Evolutionary conservation across 2,329 filamentous ascomycete genomes (phyloP).

Genomic region (Didymella keratinophila): DNA sequence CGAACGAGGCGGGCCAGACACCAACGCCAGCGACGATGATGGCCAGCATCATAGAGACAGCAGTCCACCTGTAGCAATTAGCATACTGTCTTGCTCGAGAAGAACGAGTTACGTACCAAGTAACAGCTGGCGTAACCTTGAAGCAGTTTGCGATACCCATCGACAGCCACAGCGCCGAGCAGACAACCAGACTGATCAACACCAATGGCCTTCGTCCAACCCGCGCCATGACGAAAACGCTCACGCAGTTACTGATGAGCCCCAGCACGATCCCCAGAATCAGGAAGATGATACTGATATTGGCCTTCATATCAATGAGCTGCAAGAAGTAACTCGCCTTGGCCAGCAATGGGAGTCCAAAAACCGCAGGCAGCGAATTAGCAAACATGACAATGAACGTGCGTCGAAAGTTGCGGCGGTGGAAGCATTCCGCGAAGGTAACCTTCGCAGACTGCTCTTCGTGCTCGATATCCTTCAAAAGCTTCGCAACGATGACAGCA

Average conservation of each 20-base stretch:
- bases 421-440: constrained; percentile 49
- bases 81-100: not conserved
- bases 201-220: constrained; percentile 54
- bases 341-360: constrained; percentile 47
- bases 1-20: constrained; percentile 56
- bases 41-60: constrained; percentile 53
- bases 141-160: constrained; percentile 61
- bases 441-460: constrained; percentile 32
- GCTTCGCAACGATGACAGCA: constrained; percentile 37
- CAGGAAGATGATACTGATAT: constrained; percentile 53
- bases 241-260: constrained; percentile 54
- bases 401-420: constrained; percentile 44
- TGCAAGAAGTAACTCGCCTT: constrained; percentile 49
- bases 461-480: constrained; percentile 36
- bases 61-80: constrained; percentile 48
- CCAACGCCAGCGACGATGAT: constrained; percentile 55
- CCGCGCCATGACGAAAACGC: constrained; percentile 55
- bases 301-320: constrained; percentile 42
- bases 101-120: constrained; percentile 48
- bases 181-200: constrained; percentile 45
- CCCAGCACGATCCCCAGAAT: constrained; percentile 58
- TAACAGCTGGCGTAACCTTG: constrained; percentile 44
- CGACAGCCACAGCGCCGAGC: constrained; percentile 53
- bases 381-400: constrained; percentile 51
- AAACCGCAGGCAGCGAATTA: constrained; percentile 44